Conservation (phyloP, 225 moss, liverwort and hornwort genomes). For the Antitrichia curtipendula region DNA sequence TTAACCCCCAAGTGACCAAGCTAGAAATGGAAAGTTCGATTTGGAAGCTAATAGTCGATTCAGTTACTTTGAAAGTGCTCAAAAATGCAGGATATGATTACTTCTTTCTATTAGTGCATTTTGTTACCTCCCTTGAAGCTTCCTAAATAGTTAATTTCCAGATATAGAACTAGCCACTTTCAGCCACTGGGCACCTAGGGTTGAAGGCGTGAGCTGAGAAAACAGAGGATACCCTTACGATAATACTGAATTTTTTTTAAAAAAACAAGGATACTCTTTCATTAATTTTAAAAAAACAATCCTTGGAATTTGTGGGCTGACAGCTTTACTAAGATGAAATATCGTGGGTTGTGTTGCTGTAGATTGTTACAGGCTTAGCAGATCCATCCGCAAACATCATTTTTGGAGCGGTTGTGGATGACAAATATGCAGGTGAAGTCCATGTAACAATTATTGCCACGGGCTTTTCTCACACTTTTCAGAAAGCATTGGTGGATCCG, state of each 20-base stretch:
- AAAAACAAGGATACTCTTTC: too few species aligned
- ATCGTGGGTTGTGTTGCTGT: neutral
- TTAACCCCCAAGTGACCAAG: neutral
- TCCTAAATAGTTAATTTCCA: neutral
- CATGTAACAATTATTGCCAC: constrained; percentile 87
- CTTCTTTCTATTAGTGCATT: neutral
- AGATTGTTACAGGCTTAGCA: constrained; percentile 73
- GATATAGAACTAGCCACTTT: neutral
- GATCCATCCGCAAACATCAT: constrained; percentile 81
- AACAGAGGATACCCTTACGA: neutral
- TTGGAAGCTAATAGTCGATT: neutral
- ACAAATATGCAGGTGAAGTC: constrained; percentile 56
- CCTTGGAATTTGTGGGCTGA: neutral
- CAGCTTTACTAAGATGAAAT: neutral
- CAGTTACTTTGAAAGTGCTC: neutral
- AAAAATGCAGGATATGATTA: neutral
- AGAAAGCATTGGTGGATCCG: constrained; percentile 65
- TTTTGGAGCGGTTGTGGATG: constrained; percentile 55
- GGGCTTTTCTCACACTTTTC: constrained; percentile 82
- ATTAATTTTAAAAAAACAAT: too few species aligned
- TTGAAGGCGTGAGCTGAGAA: neutral
- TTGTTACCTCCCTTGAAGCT: neutral
- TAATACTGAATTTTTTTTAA: neutral
- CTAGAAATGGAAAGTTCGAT: neutral
- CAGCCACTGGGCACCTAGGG: neutral